Conservation (phyloP, 768 basidiomycete genomes). For the Tulasnella sp. region DNA sequence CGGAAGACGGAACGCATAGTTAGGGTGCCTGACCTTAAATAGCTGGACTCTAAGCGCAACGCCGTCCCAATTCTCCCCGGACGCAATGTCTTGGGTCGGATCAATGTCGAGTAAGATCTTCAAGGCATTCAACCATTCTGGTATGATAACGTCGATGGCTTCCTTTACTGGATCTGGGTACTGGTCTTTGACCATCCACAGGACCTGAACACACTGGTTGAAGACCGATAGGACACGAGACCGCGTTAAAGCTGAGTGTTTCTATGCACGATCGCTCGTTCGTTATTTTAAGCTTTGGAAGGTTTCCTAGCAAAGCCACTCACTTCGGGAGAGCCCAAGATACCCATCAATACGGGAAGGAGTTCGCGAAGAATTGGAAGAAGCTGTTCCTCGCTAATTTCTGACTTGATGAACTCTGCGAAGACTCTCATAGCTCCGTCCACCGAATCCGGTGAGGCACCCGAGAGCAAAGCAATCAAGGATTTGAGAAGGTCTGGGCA, state of each 20-base stretch:
- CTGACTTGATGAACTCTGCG: conserved; percentile 88
- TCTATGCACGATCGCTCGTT: conserved; percentile 36
- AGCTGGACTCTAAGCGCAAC: conserved; percentile 75
- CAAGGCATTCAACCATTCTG: conserved; percentile 91
- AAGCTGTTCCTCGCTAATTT: conserved; percentile 91
- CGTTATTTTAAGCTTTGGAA: background rate
- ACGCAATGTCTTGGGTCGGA: conserved; percentile 56
- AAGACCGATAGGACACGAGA: conserved; percentile 84
- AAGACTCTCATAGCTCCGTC: conserved; percentile 97
- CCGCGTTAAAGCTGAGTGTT: conserved; percentile 75
- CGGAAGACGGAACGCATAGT: too few species aligned
- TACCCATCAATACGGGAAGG: conserved; percentile 75
- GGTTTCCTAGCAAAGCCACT: conserved; percentile 20
- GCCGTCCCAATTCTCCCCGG: conserved; percentile 69
- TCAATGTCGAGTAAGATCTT: conserved; percentile 65
- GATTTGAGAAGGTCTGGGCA: conserved; percentile 80
- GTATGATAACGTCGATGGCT: conserved; percentile 73
- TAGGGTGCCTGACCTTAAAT: conserved; percentile 68
- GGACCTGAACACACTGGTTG: conserved; percentile 78
- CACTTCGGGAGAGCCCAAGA: conserved; percentile 75
- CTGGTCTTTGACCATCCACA: conserved; percentile 94
- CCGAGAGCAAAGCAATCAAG: conserved; percentile 72
- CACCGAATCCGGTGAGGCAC: conserved; percentile 65
- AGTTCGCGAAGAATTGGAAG: conserved; percentile 85
- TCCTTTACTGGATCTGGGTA: conserved; percentile 83